phyloP scores from a whole-genome alignment of 108 stramenopile species.

The Cylindrotheca closterium region DNA sequence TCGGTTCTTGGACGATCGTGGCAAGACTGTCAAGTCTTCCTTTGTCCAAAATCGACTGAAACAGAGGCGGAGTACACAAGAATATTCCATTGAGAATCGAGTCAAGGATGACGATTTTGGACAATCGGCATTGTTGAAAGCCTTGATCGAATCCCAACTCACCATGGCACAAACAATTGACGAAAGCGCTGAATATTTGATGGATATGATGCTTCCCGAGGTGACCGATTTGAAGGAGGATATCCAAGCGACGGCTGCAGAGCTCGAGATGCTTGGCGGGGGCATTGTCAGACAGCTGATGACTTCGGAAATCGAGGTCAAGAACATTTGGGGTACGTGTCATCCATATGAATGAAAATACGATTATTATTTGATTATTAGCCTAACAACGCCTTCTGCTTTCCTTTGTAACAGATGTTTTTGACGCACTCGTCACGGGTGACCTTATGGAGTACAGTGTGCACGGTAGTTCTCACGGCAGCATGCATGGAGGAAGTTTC shows the following conservation, averaged over 20 bases:
- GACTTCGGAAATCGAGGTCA: conserved; percentile 61
- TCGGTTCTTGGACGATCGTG: conserved; percentile 29
- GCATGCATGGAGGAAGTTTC: conserved; percentile 25
- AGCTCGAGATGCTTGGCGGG: conserved; percentile 39
- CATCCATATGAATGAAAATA: not conserved
- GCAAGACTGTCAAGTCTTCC: conserved; percentile 28
- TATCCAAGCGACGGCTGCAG: not conserved
- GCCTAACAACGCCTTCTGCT: not conserved
- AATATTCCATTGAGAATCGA: conserved; percentile 34
- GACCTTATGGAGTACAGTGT: conserved; percentile 38
- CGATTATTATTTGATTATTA: not conserved
- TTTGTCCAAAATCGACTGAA: conserved; percentile 33
- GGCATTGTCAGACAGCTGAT: conserved; percentile 61
- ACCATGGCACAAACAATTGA: conserved; percentile 15
- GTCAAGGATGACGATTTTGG: conserved; percentile 11
- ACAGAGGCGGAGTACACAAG: conserved; percentile 12
- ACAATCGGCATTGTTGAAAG: conserved; percentile 26
- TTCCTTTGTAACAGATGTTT: conserved; percentile 16
- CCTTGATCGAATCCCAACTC: conserved; percentile 26
- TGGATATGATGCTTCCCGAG: conserved; percentile 30
- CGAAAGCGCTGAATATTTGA: conserved; percentile 25
- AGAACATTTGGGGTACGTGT: conserved; percentile 63
- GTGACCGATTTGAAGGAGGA: conserved; percentile 16
- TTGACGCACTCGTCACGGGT: conserved; percentile 39
- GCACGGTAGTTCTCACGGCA: conserved; percentile 35